A percentile compares a stretch with the other conserved stretches of the same genome.
Conservation (phyloP, 1,139 yeast genomes). For the Saccharomyces hybrid region DNA sequence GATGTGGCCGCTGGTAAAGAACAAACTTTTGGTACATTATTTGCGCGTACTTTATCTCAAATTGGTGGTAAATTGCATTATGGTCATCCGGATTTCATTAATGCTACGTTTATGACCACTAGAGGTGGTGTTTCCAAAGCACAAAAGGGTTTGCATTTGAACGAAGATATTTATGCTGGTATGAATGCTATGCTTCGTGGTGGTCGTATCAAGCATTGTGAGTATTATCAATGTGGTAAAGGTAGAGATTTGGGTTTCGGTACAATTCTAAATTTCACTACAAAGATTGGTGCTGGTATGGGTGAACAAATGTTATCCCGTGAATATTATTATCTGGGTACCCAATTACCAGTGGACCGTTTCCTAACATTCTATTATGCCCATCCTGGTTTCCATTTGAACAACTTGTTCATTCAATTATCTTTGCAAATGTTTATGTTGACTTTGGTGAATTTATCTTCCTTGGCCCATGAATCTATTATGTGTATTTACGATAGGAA, state of each 20-base stretch:
- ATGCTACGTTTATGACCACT: conserved; percentile 88
- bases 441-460: conserved; percentile 82
- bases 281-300: conserved; percentile 99
- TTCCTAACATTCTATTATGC: conserved; percentile 97
- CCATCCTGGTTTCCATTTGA: conserved; percentile 98
- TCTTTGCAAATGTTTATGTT: conserved; percentile 91
- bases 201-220: conserved; percentile 98
- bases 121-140: conserved; percentile 99
- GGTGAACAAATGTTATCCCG: conserved; percentile 99
- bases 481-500: conserved; percentile 77
- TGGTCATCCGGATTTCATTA: conserved; percentile 99
- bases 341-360: conserved; percentile 94
- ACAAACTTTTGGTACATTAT: conserved; percentile 97
- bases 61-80: conserved; percentile 98
- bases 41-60: conserved; percentile 95
- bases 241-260: conserved; percentile 99
- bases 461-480: conserved; percentile 86
- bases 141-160: conserved; percentile 95
- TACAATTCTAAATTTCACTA: conserved; percentile 94
- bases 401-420: conserved; percentile 89
- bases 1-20: conserved; percentile 99
- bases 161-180: conserved; percentile 99
- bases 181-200: conserved; percentile 97
- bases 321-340: conserved; percentile 95
- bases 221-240: conserved; percentile 98